Evolutionary conservation across 2,329 filamentous ascomycete genomes (phyloP), one percentile per base, ranked within the genome.

Genomic region (Pseudopyrenochaeta lycopersici): DNA sequence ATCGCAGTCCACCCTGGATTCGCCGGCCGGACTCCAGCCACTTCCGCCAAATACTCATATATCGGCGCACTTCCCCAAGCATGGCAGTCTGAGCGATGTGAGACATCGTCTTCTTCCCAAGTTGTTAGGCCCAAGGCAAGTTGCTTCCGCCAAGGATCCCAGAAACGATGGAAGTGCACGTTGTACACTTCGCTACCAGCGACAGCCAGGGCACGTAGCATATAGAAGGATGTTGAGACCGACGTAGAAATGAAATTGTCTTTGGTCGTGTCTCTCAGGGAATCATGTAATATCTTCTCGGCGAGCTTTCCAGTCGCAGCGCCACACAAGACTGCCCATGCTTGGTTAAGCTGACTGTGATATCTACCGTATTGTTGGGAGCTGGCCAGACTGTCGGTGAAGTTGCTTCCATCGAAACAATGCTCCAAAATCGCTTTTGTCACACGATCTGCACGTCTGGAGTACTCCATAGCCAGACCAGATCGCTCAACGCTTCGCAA

Each of bases 1-100:
- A n/a, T n/a, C n/a, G n/a, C n/a, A n/a, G n/a, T n/a, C 14, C 54
- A 53, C 0, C 71, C 72, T 21, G 5, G 63, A 41, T 1, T 47
- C 46, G 14, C 48, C 33, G 7, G 43, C 67, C 51, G 36, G 11
- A 49, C 63, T 52, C 45, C 70, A 52, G 77, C 58, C 21, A 80
- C 11, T 56, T 79, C 77, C 9, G 73, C 72, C 29, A 69, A 75
- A 32, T 70, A 79, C 50, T 79, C 77, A 45, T 79, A 79, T 2
- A 80, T 63, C 0, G 77, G 77, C n/a, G 77, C 75, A 49, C 76
- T 77, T 1, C 77, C 76, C 78, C 76, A 80, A 2, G 77, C 77
- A 64, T 80, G 77, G 44, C 78, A 80, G 55, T 80, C 78, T 1
- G 76, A 79, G 3, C 77, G 70, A 53, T 78, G 76, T 3, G 73